These are phyloP conservation scores for Penicillium bovifimosum DNA, from an alignment of 495 filamentous ascomycete genomes.

Conservation along the genomic window DNA sequence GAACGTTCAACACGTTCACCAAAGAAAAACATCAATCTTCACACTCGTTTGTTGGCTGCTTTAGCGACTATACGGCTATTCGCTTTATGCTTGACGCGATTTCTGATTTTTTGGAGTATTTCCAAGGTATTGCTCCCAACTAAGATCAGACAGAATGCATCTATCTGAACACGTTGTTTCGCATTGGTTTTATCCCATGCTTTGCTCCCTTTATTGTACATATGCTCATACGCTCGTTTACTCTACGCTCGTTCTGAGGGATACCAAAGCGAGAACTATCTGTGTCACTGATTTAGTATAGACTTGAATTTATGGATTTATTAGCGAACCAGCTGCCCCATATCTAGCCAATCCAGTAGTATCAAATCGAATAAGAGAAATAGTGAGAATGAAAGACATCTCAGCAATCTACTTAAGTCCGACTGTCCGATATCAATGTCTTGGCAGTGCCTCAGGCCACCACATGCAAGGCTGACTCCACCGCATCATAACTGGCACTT, in stretches of 20 bases:
- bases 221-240: no score
- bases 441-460: slow-evolving; percentile 18
- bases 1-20: neutral
- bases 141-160: neutral
- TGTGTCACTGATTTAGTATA: no score
- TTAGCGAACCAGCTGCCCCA: no score
- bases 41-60: neutral
- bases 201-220: neutral
- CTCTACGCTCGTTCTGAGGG: no score
- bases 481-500: slow-evolving; percentile 23
- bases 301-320: no score
- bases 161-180: neutral
- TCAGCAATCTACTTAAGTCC: no score
- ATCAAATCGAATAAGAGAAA: no score
- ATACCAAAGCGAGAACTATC: no score
- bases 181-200: neutral
- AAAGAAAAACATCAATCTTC: slow-evolving; percentile 4
- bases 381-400: no score
- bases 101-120: neutral
- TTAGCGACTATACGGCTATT: neutral
- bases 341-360: no score
- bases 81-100: neutral
- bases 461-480: slow-evolving; percentile 25
- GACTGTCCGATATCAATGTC: neutral
- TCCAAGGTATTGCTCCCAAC: neutral